Conservation (phyloP, 75 land plant species). For the Sequoia sempervirens region DNA sequence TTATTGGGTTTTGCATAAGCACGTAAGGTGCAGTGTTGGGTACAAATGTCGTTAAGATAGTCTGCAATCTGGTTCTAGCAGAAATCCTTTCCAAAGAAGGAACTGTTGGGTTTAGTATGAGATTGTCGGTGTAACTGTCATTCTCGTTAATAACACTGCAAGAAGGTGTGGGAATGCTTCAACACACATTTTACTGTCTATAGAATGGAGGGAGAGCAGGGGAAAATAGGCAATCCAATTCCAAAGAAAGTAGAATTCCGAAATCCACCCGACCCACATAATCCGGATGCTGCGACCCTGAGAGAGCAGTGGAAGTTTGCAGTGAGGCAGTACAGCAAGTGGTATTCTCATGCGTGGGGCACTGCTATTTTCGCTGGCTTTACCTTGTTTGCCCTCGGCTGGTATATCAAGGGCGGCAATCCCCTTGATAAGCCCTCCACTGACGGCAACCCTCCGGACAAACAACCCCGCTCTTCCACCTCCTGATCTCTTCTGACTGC, state of each 20-base stretch:
- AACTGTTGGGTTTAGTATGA: too few relatives aligned
- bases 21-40: too few relatives aligned
- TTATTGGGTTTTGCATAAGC: too few relatives aligned
- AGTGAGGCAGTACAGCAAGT: conserved; percentile 60
- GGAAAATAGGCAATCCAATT: too few relatives aligned
- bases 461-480: not conserved
- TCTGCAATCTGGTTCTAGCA: too few relatives aligned
- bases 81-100: too few relatives aligned
- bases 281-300: conserved; percentile 84
- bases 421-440: conserved; percentile 46
- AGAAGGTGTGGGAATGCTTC: too few relatives aligned
- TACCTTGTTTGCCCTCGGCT: conserved; percentile 87
- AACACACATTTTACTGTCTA: too few relatives aligned
- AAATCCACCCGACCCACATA: conserved; percentile 80
- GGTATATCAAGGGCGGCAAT: conserved; percentile 89
- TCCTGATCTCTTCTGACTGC: not conserved
- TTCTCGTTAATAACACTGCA: too few relatives aligned
- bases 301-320: conserved; percentile 90
- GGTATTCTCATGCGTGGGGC: conserved; percentile 96
- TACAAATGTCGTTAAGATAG: too few relatives aligned
- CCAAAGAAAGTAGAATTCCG: conserved; percentile 13
- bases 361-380: conserved; percentile 80
- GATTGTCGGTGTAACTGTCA: too few relatives aligned
- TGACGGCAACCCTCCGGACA: not conserved
- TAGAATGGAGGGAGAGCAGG: too few relatives aligned